phyloP scores from a whole-genome alignment of 106 monocot species.

The Dendrobium catenatum region DNA sequence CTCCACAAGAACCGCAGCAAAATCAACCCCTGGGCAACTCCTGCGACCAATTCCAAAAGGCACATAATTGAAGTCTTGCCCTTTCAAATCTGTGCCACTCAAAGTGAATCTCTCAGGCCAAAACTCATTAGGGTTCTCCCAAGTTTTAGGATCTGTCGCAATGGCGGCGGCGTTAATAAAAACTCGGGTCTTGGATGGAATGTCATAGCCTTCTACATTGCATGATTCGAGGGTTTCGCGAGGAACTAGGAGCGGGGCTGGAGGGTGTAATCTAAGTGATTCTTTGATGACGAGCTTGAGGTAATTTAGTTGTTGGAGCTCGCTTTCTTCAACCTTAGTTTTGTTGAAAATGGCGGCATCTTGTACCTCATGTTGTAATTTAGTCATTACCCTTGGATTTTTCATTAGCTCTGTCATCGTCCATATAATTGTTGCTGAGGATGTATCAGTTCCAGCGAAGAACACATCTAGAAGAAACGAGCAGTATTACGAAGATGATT shows the following conservation, averaged over 20 bases:
- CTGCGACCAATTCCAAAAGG: constrained; percentile 34
- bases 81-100: constrained; percentile 14
- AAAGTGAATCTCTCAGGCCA: constrained; percentile 33
- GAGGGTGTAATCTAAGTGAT: constrained; percentile 20
- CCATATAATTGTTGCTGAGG: constrained; percentile 18
- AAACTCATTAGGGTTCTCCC: constrained; percentile 26
- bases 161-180: constrained; percentile 22
- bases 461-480: constrained; percentile 15
- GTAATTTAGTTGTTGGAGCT: constrained; percentile 17
- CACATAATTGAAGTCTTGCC: constrained; percentile 18
- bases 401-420: constrained; percentile 27
- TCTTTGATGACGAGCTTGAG: constrained; percentile 32
- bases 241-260: constrained; percentile 19
- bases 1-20: constrained; percentile 14
- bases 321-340: constrained; percentile 11
- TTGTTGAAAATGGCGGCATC: constrained; percentile 5
- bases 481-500: too few relatives aligned
- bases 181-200: constrained; percentile 21
- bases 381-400: constrained; percentile 21
- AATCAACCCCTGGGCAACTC: constrained; percentile 26
- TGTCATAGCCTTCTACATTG: constrained; percentile 19
- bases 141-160: constrained; percentile 13
- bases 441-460: constrained; percentile 17
- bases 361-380: constrained; percentile 19
- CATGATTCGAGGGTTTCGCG: constrained; percentile 13